Conservation (phyloP, 495 filamentous ascomycete genomes). For the Hypoxylon subgilvum region DNA sequence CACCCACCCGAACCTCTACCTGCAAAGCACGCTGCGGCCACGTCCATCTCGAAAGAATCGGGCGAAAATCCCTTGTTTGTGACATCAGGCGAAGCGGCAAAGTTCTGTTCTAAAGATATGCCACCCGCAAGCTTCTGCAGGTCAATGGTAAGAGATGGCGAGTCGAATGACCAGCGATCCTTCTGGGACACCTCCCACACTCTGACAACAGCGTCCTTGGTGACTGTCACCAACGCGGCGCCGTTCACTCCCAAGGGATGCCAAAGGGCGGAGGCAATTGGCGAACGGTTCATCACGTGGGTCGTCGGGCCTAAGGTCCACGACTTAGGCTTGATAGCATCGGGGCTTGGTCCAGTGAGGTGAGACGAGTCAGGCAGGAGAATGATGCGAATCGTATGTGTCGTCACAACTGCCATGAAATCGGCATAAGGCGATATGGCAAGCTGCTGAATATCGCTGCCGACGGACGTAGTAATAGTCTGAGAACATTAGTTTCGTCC, state of each 20-base stretch:
- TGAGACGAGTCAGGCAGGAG: constrained; percentile 77
- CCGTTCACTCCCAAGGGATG: constrained; percentile 80
- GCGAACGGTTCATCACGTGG: constrained; percentile 80
- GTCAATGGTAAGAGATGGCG: constrained; percentile 80
- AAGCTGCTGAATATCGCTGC: constrained; percentile 78
- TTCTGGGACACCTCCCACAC: constrained; percentile 83
- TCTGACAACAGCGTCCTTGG: constrained; percentile 80
- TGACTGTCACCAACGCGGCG: constrained; percentile 80
- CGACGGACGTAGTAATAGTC: constrained; percentile 73
- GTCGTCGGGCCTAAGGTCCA: constrained; percentile 86
- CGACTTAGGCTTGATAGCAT: constrained; percentile 75
- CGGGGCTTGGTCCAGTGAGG: constrained; percentile 66
- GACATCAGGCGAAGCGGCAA: constrained; percentile 69
- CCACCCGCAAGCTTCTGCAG: constrained; percentile 82
- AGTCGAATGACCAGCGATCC: constrained; percentile 82
- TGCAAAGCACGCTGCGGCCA: constrained; percentile 83
- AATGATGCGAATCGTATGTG: constrained; percentile 82
- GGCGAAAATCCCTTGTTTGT: constrained; percentile 82
- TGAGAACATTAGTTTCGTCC: constrained; percentile 45
- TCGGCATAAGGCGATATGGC: constrained; percentile 78
- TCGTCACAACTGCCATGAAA: constrained; percentile 80
- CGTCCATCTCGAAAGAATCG: constrained; percentile 84
- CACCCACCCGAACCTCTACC: constrained; percentile 78
- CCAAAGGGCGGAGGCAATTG: constrained; percentile 80
- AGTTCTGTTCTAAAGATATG: constrained; percentile 74